Evolutionary conservation across 2,329 filamentous ascomycete species (phyloP).

Genomic region (Cercospora brassicicola): DNA sequence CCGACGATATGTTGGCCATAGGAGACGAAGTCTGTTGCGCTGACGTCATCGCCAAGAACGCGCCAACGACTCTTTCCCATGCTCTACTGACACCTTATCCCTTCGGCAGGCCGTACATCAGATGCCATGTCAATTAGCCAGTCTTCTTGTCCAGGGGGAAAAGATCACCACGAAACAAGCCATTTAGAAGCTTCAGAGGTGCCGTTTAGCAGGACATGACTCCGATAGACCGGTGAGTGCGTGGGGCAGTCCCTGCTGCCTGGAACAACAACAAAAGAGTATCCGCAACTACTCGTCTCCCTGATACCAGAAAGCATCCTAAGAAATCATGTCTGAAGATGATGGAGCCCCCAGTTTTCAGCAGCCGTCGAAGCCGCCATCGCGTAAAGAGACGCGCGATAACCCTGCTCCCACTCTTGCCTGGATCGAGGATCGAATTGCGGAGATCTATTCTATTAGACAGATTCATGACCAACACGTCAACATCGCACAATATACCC

Average conservation of each 20-base stretch:
- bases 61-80: background rate
- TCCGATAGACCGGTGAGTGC: background rate
- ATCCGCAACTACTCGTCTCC: background rate
- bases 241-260: background rate
- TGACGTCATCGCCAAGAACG: background rate
- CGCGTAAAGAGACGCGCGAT: background rate
- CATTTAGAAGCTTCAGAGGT: background rate
- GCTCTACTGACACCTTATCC: background rate
- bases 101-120: background rate
- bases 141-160: too few species aligned
- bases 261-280: background rate
- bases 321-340: background rate
- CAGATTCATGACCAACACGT: background rate
- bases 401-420: background rate
- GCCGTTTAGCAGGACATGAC: background rate
- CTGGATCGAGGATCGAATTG: background rate
- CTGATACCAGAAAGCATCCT: background rate
- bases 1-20: background rate
- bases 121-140: background rate
- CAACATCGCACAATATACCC: background rate
- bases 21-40: background rate
- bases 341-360: background rate
- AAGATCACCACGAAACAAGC: fast-evolving
- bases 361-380: background rate
- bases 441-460: background rate